phyloP scores from a whole-genome alignment of 1,139 yeast species.

The Suhomyces bokatorum region DNA sequence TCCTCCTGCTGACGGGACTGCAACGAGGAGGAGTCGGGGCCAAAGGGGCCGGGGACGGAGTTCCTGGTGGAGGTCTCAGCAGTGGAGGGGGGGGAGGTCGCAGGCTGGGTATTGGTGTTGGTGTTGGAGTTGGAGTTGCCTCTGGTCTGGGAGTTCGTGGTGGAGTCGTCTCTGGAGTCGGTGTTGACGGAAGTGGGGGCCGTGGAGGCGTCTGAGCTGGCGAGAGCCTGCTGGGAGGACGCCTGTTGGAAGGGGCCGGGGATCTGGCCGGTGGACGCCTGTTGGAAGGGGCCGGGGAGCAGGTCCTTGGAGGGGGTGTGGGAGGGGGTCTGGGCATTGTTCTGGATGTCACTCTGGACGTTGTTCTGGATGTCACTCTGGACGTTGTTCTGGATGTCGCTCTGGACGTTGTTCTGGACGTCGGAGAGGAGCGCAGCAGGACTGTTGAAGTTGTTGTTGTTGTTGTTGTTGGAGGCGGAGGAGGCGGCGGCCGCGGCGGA shows the following conservation, averaged over 20 bases:
- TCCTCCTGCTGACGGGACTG: background rate
- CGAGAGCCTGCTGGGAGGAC: background rate
- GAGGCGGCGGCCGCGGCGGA: conserved; percentile 8
- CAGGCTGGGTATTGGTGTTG: background rate
- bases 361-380: too few species aligned
- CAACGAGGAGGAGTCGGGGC: background rate
- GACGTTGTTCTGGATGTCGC: too few species aligned
- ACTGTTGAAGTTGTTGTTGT: too few species aligned
- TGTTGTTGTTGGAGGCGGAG: background rate
- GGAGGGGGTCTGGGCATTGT: background rate
- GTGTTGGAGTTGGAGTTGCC: background rate
- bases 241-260: background rate
- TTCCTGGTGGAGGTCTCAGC: background rate
- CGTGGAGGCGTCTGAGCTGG: too few species aligned
- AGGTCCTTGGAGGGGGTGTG: background rate
- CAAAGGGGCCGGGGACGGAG: too few species aligned
- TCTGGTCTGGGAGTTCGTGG: background rate
- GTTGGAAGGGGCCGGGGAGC: background rate
- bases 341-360: too few species aligned
- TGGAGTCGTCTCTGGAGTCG: too few species aligned
- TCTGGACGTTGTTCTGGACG: too few species aligned
- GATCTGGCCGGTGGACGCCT: background rate
- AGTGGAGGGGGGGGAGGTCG: background rate
- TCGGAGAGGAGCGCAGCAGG: background rate
- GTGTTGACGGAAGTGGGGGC: too few species aligned